Percentiles rank a stretch among this genome's conserved stretches.
These are phyloP conservation scores for Atkinsonella texensis DNA, from an alignment of 2,329 filamentous ascomycete species.

Conservation along the genomic window DNA sequence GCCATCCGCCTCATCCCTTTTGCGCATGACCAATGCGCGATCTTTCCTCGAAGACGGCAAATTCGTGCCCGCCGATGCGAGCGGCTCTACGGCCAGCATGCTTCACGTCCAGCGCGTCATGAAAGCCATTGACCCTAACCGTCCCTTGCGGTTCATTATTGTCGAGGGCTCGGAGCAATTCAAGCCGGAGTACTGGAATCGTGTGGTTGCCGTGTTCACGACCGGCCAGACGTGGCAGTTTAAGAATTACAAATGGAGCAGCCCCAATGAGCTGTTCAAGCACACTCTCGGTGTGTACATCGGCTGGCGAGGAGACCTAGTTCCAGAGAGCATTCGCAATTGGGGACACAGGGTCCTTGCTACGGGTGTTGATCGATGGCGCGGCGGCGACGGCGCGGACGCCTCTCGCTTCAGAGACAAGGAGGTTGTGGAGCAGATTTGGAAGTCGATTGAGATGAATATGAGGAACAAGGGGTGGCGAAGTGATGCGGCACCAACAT, in stretches of 20 bases:
- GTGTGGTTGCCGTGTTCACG: constrained; percentile 92
- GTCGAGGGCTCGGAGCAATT: constrained; percentile 90
- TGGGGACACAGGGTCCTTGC: constrained; percentile 80
- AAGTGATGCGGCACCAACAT: constrained; percentile 52
- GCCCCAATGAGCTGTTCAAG: constrained; percentile 76
- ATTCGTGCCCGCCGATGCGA: constrained; percentile 66
- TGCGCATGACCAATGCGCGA: constrained; percentile 93
- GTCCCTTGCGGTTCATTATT: constrained; percentile 83
- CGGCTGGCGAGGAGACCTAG: constrained; percentile 76
- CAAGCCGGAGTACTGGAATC: constrained; percentile 95
- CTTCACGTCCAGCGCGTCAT: constrained; percentile 73
- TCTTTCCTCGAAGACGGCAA: constrained; percentile 79
- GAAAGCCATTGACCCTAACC: constrained; percentile 54
- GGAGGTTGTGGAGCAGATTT: constrained; percentile 86
- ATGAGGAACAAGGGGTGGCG: constrained; percentile 83
- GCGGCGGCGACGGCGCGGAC: constrained; percentile 38
- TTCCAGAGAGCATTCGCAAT: constrained; percentile 63
- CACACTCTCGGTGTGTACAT: constrained; percentile 82
- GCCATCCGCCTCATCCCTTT: constrained; percentile 84
- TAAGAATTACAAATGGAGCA: constrained; percentile 94
- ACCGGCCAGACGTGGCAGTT: constrained; percentile 98
- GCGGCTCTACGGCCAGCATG: constrained; percentile 60
- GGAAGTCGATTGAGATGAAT: constrained; percentile 75
- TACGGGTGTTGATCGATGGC: constrained; percentile 77
- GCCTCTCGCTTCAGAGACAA: constrained; percentile 68